Evolutionary conservation across 495 filamentous ascomycete genomes (phyloP), one percentile per base, ranked within the genome.

Genomic region (Filosporella fistucella): DNA sequence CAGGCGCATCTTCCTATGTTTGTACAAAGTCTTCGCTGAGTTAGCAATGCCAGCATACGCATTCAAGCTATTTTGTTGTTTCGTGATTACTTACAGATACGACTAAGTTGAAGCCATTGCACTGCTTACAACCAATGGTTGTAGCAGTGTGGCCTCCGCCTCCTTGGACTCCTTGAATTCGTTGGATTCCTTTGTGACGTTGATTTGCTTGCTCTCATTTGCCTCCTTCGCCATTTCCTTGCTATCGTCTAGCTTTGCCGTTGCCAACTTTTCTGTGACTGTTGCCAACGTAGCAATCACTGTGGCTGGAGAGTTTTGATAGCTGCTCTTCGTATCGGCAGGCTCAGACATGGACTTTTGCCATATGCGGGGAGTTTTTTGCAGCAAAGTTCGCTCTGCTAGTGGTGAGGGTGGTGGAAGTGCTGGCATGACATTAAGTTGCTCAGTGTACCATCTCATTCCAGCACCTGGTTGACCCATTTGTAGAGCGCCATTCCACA

Each of bases 11-110:
- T 59, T 55, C 46, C 46, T 52, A 18, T 59, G 48, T 52, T 50
- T 55, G 52, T 52, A 55, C 41, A 53, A 56, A 42, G 38, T 52
- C 49, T 49, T 45, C 20, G 38, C 43, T 51, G 39, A 45, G 49
- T 56, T 55, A 56, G 52, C 45, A 55, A 49, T 47, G 42, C 51
- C 37, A 51, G 50, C 45, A 48, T 35, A 53, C 23, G 34, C 24
- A 37, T 35, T 45, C 24, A 8, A n/a, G 28, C 28, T n/a, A 24
- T 38, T 42, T 34, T 29, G 17, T 32, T n/a, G 35, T 13, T 30
- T 10, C 25, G 11, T 43, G 26, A 52, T 16, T 10, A 45, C 25
- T 29, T 43, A 44, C 40, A 20, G 17, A 22, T 38, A 4, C n/a
- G 5, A 6, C 32, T 14, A 6, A n/a, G 32, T 12, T 16, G 13